A percentile compares a stretch with the other conserved stretches of the same genome.
phyloP scores from a whole-genome alignment of 768 basidiomycete genomes.

The Calocybe gangraenosa region DNA sequence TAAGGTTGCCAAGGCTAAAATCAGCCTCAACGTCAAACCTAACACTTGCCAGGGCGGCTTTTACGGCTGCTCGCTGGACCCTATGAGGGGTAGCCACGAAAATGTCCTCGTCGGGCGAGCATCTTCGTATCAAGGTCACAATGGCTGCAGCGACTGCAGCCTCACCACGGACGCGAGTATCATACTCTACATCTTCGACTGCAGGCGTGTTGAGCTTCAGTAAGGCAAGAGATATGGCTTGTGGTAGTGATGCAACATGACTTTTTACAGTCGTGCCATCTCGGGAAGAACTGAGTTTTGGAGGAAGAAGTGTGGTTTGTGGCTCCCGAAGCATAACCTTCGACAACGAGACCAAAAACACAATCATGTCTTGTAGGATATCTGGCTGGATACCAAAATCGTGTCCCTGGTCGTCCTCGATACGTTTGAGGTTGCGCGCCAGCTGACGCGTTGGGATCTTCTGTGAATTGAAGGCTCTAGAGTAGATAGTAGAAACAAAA shows the following conservation, averaged over 20 bases:
- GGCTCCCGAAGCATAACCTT: constrained; percentile 40
- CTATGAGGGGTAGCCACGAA: constrained; percentile 52
- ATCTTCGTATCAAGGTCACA: constrained; percentile 31
- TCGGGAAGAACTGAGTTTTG: constrained; percentile 14
- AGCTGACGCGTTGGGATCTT: constrained; percentile 39
- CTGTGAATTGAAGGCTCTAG: constrained; percentile 42
- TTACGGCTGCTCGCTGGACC: constrained; percentile 49
- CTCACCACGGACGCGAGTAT: constrained; percentile 43
- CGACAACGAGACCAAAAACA: constrained; percentile 38
- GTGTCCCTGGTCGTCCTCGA: constrained; percentile 18
- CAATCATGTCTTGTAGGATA: constrained; percentile 24
- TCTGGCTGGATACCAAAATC: constrained; percentile 20
- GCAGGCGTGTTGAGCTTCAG: constrained; percentile 33
- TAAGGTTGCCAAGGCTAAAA: constrained; percentile 6
- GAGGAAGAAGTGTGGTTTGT: constrained; percentile 29
- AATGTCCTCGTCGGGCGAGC: constrained; percentile 38
- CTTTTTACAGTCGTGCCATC: constrained; percentile 14
- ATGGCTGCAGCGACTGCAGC: constrained; percentile 42
- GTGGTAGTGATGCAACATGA: constrained; percentile 16
- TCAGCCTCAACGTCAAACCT: not conserved
- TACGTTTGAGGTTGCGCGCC: constrained; percentile 27
- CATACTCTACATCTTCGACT: constrained; percentile 35
- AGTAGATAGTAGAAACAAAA: constrained; percentile 50
- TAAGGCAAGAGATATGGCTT: constrained; percentile 42
- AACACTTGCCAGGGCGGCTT: constrained; percentile 27